Conservation (phyloP, 441 rosid genomes). For the Metrosideros polymorpha region DNA sequence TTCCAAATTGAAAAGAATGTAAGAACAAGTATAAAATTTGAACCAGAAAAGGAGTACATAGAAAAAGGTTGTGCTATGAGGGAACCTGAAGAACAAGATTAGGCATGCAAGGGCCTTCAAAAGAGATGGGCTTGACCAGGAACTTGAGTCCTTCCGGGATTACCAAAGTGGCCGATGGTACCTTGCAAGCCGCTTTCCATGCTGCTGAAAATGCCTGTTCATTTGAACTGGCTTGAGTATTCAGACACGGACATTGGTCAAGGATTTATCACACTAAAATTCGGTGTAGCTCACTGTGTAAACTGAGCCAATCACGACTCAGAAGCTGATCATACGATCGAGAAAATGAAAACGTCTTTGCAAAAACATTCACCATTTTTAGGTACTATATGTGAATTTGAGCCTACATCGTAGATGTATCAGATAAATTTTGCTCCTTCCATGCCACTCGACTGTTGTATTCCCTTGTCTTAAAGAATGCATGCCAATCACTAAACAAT, state of each 20-base stretch:
- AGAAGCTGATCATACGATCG: neutral
- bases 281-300: neutral
- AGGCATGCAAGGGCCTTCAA: conserved; percentile 64
- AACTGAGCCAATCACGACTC: neutral
- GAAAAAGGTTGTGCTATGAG: neutral
- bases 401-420: neutral
- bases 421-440: neutral
- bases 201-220: conserved; percentile 39
- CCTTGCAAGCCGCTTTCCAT: conserved; percentile 57
- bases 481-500: neutral
- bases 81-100: conserved; percentile 45
- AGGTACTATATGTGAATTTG: neutral
- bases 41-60: neutral
- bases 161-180: conserved; percentile 26
- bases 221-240: neutral
- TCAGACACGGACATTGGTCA: neutral
- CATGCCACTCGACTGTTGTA: neutral
- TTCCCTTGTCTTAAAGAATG: neutral
- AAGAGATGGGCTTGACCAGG: conserved; percentile 39
- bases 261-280: neutral
- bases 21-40: neutral
- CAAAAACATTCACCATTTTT: neutral
- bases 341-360: neutral
- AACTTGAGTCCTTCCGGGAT: conserved; percentile 37
- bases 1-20: conserved; percentile 6